Evolutionary conservation across 768 basidiomycete genomes (phyloP), one percentile per base, ranked within the genome.

Genomic region (Naganishia vaughanmartiniae): DNA sequence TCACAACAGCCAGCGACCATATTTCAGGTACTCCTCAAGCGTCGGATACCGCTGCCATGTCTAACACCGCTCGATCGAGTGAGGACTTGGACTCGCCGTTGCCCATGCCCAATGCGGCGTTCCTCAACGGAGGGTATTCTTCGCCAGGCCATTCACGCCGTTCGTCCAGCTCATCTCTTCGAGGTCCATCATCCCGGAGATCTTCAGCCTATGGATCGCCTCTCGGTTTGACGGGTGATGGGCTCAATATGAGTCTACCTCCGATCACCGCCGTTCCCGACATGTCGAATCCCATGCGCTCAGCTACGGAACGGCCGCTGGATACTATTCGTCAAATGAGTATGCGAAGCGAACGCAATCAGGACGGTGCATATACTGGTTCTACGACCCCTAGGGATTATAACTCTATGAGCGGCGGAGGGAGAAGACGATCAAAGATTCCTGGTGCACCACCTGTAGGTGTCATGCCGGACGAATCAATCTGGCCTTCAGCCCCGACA

Each of bases 311-410:
- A 70, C 67, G 77, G 65, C 80, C 80, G 11, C 54, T 81, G 31
- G 77, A 80, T 65, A 81, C 80, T 12, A 70, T 78, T 6, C 65
- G 76, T 54, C 54, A 78, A 30, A 67, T 78, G 70, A 77, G 76
- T 54, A 78, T 71, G 58, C 36, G 71, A 21, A 69, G 68, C 30
- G 68, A 69, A 51, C 42, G 68, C 19, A 53, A 58, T 15, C 21
- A 19, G 33, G 57, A 58, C 30, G 57, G 56, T 11, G 30, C 24
- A 33, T 33, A 42, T 19, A 19, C 48, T 14, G 65, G 48, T 17
- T 36, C 51, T 31, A 21, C 30, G 10, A 51, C 46, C 2, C 51
- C 31, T 15, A 5, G 58, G n/a, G 36, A 56, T 11, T 34, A 54
- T 39, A 42, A 42, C 31, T 33, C 55, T 24, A 45, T 34, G 54